Base-by-base conservation (phyloP, 352 stramenopile genomes). In the Phytopythium sindhum region DNA sequence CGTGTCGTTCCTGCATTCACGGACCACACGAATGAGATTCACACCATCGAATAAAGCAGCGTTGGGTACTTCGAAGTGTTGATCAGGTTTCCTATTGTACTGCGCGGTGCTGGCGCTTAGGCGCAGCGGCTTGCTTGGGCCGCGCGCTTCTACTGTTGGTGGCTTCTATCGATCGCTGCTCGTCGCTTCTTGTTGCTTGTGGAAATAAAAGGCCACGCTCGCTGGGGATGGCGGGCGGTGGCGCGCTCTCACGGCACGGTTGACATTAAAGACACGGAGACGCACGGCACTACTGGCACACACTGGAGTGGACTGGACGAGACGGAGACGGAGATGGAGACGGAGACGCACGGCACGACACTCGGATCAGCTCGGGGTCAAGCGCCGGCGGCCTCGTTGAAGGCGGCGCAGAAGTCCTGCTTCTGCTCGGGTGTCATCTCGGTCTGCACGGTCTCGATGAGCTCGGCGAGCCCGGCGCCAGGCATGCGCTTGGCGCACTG, bases 361-460 rank as follows among this genome's bases (percentile, higher is more conserved):
- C 17, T 28, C 26, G 28, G 19, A 2, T 44, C 17, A 23, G 0
- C 14, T 6, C n/a, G 45, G 15, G 21, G 10, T 69, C 55, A 68
- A 28, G 44, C 45, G 26, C 50, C 65, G 23, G 41, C 23, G 35
- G 60, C 61, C 54, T 79, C 68, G 61, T 69, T 57, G 55, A 80
- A 89, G 24, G 75, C 69, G 37, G 67, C 64, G 51, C 79, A 70
- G 62, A 90, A 90, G 37, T 80, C 73, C 55, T 77, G 51, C 67
- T 84, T 81, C 64, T 87, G 78, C 21, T 62, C 62, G 21, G 70
- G 68, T 10, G 69, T 81, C 80, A 91, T 90, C 64, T 90, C 83
- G 35, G 60, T 85, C 64, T 89, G 80, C 54, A 86, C 83, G 9
- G 69, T 80, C 41, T 84, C 67, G 24, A 91, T 66, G 48, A 91